Evolutionary conservation across 768 basidiomycete genomes (phyloP).

Genomic region (Boletus reticulatus): DNA sequence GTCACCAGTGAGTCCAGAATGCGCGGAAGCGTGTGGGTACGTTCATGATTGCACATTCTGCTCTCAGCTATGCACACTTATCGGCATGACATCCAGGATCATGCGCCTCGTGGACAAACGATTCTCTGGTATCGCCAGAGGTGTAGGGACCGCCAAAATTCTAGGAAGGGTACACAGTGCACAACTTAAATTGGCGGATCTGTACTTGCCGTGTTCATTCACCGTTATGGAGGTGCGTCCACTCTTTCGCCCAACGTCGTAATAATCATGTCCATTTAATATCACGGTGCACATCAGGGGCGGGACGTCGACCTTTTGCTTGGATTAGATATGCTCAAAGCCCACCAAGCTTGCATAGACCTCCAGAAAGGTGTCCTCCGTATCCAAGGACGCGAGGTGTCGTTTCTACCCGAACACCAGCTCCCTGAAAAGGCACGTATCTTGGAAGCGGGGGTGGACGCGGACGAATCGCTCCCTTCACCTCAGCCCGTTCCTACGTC

Average conservation of each 20-base stretch:
- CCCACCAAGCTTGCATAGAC: slow-evolving; percentile 95
- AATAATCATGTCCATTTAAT: background rate
- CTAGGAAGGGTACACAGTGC: slow-evolving; percentile 93
- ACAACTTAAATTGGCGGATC: slow-evolving; percentile 83
- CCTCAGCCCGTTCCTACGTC: slow-evolving; percentile 18
- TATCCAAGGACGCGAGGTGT: slow-evolving; percentile 88
- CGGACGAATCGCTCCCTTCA: slow-evolving; percentile 19
- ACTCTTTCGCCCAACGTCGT: background rate
- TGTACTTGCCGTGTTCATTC: slow-evolving; percentile 86
- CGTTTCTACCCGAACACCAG: slow-evolving; percentile 92
- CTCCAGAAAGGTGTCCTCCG: slow-evolving; percentile 84
- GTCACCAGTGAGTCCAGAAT: slow-evolving; percentile 79
- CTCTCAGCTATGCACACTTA: slow-evolving; percentile 1
- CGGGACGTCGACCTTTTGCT: slow-evolving; percentile 93
- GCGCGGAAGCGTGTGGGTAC: slow-evolving; percentile 88
- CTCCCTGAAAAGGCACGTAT: slow-evolving; percentile 77
- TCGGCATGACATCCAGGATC: slow-evolving; percentile 46
- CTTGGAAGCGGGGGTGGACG: slow-evolving; percentile 33
- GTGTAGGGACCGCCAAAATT: slow-evolving; percentile 93
- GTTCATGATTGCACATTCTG: slow-evolving; percentile 21
- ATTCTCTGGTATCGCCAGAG: slow-evolving; percentile 86
- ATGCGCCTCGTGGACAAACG: slow-evolving; percentile 91
- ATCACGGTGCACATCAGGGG: slow-evolving; percentile 48
- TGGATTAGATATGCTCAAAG: slow-evolving; percentile 99
- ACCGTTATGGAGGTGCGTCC: slow-evolving; percentile 86